phyloP scores from a whole-genome alignment of 441 rosid species.

The Francoa sonchifolia region DNA sequence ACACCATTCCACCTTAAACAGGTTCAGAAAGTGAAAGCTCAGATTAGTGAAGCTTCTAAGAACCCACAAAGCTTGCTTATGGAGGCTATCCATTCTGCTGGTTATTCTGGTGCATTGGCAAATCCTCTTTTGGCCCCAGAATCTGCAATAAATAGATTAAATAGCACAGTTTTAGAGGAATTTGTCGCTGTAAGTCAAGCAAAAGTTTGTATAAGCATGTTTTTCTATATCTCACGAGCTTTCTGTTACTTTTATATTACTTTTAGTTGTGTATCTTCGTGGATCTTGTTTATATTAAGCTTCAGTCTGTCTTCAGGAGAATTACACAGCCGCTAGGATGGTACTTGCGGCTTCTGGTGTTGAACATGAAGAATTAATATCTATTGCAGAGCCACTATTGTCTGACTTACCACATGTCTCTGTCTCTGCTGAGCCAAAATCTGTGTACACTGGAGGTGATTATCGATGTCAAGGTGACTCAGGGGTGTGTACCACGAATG shows the following conservation, averaged over 20 bases:
- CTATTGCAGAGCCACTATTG: constrained; percentile 68
- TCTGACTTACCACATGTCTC: constrained; percentile 53
- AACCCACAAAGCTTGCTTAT: constrained; percentile 69
- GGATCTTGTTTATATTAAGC: constrained; percentile 6
- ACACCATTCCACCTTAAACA: constrained; percentile 14
- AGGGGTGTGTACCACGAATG: constrained; percentile 30
- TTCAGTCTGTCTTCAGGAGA: constrained; percentile 38
- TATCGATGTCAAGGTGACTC: constrained; percentile 69
- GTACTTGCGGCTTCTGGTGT: constrained; percentile 82
- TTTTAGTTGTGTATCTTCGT: neutral
- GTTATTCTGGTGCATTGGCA: constrained; percentile 64
- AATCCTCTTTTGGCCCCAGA: constrained; percentile 74
- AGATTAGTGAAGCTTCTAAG: constrained; percentile 46
- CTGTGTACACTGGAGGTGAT: constrained; percentile 85
- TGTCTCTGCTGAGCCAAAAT: constrained; percentile 38
- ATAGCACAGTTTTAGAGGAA: constrained; percentile 48
- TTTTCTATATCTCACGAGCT: no score
- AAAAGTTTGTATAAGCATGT: no score
- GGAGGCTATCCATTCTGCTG: constrained; percentile 84
- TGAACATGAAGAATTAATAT: constrained; percentile 57
- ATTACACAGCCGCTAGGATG: constrained; percentile 70
- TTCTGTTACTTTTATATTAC: neutral
- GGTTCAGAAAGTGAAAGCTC: constrained; percentile 59
- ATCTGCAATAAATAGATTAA: constrained; percentile 42
- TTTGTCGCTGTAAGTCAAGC: constrained; percentile 53